Base-by-base conservation (phyloP, 805 yeast species). In the Dipodascopsis uninucleata region DNA sequence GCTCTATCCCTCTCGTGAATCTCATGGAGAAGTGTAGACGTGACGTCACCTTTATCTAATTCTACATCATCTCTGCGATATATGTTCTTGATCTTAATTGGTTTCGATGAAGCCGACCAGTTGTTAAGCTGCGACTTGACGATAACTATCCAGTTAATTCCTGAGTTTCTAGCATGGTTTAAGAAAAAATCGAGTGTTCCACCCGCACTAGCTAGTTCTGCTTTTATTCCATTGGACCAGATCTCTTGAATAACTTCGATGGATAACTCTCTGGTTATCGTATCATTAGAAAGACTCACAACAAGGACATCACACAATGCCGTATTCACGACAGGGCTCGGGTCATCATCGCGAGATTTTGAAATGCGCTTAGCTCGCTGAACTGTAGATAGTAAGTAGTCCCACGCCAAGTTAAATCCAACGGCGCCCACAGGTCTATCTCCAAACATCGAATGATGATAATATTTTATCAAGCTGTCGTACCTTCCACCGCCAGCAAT, bases 401-500 rank as follows among this genome's bases (percentile, higher is more conserved):
- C 87, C 74, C 86, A 79, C 0, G 93, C 85, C 44, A 93, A 64
- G 50, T 86, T 82, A 59, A 93, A 82, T 0, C 98, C 97, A 33
- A 89, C 97, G 1, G 88, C 95, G 41, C 73, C 75, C 71, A 39
- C 49, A 6, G 62, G 70, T 61, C 47, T 58, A 4, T 56, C 54
- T 12, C 55, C 50, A 16, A 65, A 52, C 7, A 76, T 66, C 1
- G 78, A 74, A 53, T 85, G 79, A 0, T 90, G 76, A 48, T 87
- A 72, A 14, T 80, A 72, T 2, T 77, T 69, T 10, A 88, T 76
- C 53, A 93, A 70, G 17, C 71, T 69, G 58, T 90, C 97, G 60
- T 88, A 93, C 43, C 99, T 71, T 2, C 99, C 99, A 35, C 99
- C 99, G 0, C 93, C 90, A 12, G 93, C 93, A 31, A 93, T 69